Evolutionary conservation across 345 rosid genomes (phyloP).

Genomic region (Citrus maxima): DNA sequence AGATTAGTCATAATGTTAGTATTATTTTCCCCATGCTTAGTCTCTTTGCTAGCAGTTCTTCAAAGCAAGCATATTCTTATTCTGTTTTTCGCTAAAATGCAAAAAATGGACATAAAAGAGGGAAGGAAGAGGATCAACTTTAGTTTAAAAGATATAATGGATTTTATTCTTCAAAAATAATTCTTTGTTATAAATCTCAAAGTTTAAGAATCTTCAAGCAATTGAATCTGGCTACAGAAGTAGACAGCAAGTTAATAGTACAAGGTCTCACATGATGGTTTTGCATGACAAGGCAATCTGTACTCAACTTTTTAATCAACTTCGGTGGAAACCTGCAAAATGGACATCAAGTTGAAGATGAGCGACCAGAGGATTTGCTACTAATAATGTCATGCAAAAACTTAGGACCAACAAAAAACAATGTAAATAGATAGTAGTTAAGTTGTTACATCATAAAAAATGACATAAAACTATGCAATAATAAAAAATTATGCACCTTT

Average conservation of each 20-base stretch:
- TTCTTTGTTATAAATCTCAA: neutral
- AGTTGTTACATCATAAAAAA: neutral
- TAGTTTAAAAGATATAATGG: neutral
- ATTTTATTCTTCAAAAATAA: neutral
- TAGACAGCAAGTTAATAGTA: neutral
- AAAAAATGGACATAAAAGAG: neutral
- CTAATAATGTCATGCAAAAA: neutral
- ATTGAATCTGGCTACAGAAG: neutral
- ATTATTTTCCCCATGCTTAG: neutral
- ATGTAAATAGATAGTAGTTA: neutral
- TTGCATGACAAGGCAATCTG: constrained; percentile 90
- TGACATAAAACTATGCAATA: too few relatives aligned
- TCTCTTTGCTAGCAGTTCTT: neutral
- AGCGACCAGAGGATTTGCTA: neutral
- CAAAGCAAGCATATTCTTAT: neutral
- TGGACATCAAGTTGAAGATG: neutral
- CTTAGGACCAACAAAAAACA: neutral
- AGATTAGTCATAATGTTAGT: neutral
- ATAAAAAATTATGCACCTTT: too few relatives aligned
- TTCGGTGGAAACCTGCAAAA: constrained; percentile 64
- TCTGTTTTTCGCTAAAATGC: neutral
- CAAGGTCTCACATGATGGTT: constrained; percentile 67
- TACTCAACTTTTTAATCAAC: constrained; percentile 56
- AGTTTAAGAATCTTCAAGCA: neutral
- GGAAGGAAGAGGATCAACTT: neutral